A percentile compares a stretch with the other conserved stretches of the same genome.
Conservation (phyloP, 2,329 filamentous ascomycete genomes). For the Proliferodiscus dingleyae region DNA sequence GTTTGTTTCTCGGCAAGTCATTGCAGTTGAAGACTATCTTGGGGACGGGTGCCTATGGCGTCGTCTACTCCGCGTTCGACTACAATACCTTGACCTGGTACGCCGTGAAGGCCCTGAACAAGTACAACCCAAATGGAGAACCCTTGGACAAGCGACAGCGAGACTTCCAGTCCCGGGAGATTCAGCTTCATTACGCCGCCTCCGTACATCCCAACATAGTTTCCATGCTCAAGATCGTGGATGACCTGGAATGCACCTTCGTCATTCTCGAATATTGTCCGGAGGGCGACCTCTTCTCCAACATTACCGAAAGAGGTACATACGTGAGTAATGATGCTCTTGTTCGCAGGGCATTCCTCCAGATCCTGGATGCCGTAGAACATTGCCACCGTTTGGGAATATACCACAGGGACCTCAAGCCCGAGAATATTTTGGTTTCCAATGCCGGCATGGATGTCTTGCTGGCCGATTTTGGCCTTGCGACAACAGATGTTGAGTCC, state of each 20-base stretch:
- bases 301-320: conserved; percentile 91
- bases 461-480: conserved; percentile 94
- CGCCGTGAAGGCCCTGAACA: conserved; percentile 96
- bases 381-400: conserved; percentile 91
- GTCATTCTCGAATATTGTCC: conserved; percentile 96
- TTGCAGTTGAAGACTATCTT: conserved; percentile 81
- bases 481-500: conserved; percentile 76
- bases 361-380: conserved; percentile 93
- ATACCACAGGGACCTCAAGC: conserved; percentile 96
- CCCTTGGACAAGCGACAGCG: conserved; percentile 78
- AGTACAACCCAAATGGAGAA: conserved; percentile 66
- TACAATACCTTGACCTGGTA: conserved; percentile 65
- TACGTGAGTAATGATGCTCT: conserved; percentile 90
- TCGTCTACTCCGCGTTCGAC: conserved; percentile 89
- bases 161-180: conserved; percentile 89
- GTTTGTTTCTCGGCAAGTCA: conserved; percentile 62
- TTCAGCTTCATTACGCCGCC: conserved; percentile 83
- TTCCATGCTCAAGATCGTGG: conserved; percentile 88
- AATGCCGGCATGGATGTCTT: conserved; percentile 87
- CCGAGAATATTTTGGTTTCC: conserved; percentile 93
- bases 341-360: conserved; percentile 82
- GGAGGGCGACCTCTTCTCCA: conserved; percentile 93
- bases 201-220: conserved; percentile 91
- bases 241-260: conserved; percentile 87
- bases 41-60: conserved; percentile 91